A percentile compares a stretch with the other conserved stretches of the same genome.
Evolutionary conservation across 75 land plant species (phyloP).

Genomic region (Cryptomeria japonica): DNA sequence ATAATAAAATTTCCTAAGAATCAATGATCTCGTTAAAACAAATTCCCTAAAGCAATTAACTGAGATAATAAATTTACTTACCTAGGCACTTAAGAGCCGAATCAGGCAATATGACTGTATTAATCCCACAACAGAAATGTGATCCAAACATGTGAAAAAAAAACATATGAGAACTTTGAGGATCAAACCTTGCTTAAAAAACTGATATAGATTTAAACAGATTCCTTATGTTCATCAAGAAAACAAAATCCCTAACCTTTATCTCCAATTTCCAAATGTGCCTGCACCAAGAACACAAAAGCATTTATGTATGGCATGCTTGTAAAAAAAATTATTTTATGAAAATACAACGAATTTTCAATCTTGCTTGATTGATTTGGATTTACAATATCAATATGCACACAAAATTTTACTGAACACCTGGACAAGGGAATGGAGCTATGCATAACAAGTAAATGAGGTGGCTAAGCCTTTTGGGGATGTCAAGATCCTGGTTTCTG

Average conservation of each 20-base stretch:
- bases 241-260: conserved; percentile 54
- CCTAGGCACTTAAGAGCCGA: conserved; percentile 89
- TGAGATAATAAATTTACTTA: conserved; percentile 13
- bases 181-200: background rate
- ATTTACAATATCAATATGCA: background rate
- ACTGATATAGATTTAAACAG: background rate
- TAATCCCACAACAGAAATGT: conserved; percentile 13
- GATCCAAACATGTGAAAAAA: background rate
- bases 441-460: background rate
- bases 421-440: background rate
- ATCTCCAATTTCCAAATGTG: conserved; percentile 87
- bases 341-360: background rate
- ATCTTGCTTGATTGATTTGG: background rate
- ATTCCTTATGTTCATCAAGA: background rate
- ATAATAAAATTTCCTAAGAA: background rate
- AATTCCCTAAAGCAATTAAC: background rate
- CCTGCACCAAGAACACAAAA: conserved; percentile 47
- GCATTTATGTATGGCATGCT: background rate
- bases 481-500: background rate
- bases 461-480: background rate
- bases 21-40: background rate
- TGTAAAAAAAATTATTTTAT: background rate
- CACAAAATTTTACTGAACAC: background rate
- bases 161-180: background rate
- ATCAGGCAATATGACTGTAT: conserved; percentile 87